Evolutionary conservation across 2,329 filamentous ascomycete genomes (phyloP), one percentile per base, ranked within the genome.

Genomic region (Fusarium neocosmosporiellum): DNA sequence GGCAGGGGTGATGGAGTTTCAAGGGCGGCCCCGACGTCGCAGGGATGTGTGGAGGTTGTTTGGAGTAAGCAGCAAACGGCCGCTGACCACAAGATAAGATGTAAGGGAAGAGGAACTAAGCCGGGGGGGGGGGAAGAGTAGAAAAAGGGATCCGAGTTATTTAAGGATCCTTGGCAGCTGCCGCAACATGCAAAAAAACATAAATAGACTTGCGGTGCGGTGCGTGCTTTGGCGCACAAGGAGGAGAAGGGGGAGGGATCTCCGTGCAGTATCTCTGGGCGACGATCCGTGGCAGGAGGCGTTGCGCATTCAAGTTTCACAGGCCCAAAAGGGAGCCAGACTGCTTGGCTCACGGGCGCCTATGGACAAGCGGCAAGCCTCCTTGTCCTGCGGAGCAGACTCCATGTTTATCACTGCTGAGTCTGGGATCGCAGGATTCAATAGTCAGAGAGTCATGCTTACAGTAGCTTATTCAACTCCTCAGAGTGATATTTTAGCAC

Each of bases 271-370:
- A 18, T 53, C 54, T 22, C 37, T 33, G 58, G 59, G 67, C 63
- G 66, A 71, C 67, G 50, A 74, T 75, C 74, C 73, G 72, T 67
- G 60, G 66, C 74, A 76, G 50, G 63, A 70, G 65, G 67, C 69
- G 74, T 74, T 76, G 67, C 68, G 59, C 8, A 66, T 69, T 66
- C 39, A 63, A 66, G 74, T 74, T 75, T 75, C 74, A 76, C 57
- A 67, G 67, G 62, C 48, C 24, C 55, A 54, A 55, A 34, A 54
- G 43, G 59, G 46, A 50, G 50, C 50, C 50, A 55, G 20, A 4
- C 48, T 46, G 41, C 22, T 46, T 46, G 41, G 41, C 41, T 46
- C 41, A 46, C 61, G 48, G 61, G 70, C 67, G 70, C 59, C 67
- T 73, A 72, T 36, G 22, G 50, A 41, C 33, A 66, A 54, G 39